phyloP scores from a whole-genome alignment of 257 asterid genomes.

The Lithospermum erythrorhizon region DNA sequence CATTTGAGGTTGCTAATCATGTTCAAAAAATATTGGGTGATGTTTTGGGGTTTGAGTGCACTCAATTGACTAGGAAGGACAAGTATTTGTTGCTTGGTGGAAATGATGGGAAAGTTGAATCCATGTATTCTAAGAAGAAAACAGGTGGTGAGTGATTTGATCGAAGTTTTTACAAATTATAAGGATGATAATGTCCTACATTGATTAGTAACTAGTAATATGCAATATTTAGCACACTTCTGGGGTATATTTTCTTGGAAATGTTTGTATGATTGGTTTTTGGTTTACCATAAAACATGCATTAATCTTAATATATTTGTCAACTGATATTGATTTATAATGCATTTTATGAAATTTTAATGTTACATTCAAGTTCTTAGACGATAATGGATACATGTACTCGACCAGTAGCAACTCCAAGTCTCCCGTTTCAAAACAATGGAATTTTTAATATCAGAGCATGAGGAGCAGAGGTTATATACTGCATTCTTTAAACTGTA shows the following conservation, averaged over 20 bases:
- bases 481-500: too few species aligned
- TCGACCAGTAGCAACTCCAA: too few species aligned
- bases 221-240: neutral
- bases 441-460: too few species aligned
- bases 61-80: slow-evolving; percentile 92
- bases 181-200: neutral
- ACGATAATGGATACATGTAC: too few species aligned
- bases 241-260: neutral
- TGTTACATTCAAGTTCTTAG: too few species aligned
- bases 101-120: slow-evolving; percentile 95
- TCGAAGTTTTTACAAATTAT: neutral
- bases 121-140: slow-evolving; percentile 64
- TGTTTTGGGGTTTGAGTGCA: slow-evolving; percentile 80
- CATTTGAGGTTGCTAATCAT: slow-evolving; percentile 91
- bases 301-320: neutral
- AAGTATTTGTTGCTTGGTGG: slow-evolving; percentile 98
- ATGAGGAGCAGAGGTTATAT: too few species aligned
- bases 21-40: slow-evolving; percentile 80
- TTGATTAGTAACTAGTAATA: too few species aligned
- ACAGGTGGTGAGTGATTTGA: neutral
- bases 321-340: slow-evolving; percentile 5
- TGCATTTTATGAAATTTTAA: too few species aligned
- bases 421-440: too few species aligned
- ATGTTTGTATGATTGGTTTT: neutral
- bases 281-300: neutral